Evolutionary conservation across 2,329 filamentous ascomycete genomes (phyloP), one percentile per base, ranked within the genome.

Genomic region (Triangularia setosa): DNA sequence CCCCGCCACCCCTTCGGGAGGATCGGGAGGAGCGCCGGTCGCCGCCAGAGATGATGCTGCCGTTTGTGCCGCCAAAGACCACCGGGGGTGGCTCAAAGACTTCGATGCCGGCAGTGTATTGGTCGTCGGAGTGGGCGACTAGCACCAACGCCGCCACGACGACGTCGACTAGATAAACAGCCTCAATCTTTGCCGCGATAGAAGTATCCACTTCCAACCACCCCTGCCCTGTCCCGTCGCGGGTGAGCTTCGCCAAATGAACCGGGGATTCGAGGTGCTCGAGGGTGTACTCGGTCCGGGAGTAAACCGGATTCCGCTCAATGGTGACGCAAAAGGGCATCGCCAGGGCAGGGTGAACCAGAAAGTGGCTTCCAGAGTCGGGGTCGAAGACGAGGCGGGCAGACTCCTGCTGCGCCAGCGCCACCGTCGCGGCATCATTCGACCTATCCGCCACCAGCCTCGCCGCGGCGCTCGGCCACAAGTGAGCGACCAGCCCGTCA

Each of bases 381-480:
- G 84, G 83, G 71, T 89, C 87, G 84, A 88, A 92, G n/a, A 90
- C 85, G 1, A 93, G 83, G 2, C 87, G 83, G 24, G 87, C 90
- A 69, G 86, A 87, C 76, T 92, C 89, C 30, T 84, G 82, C 73
- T 90, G 86, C 0, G 89, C 89, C 33, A 87, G 84, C 64, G 81
- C 80, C 3, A 87, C 80, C 9, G 88, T 83, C 0, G 83, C 79
- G 1, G 83, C 79, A 72, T 90, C 86, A 53, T 83, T 80, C 2
- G 87, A 77, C 25, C 83, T 81, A 64, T 89, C 86, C 1, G 87
- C 78, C 1, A 86, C 88, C 74, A 87, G 82, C 54, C 83, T 85
- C 0, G 87, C 84, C 12, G 88, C 87, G 0, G 87, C 85, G 1
- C 80, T 77, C 1, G 90, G 90, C 76, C 91, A 90, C 14, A 91